Conservation (phyloP, 768 basidiomycete species). For the Leccinum sublutescens region DNA sequence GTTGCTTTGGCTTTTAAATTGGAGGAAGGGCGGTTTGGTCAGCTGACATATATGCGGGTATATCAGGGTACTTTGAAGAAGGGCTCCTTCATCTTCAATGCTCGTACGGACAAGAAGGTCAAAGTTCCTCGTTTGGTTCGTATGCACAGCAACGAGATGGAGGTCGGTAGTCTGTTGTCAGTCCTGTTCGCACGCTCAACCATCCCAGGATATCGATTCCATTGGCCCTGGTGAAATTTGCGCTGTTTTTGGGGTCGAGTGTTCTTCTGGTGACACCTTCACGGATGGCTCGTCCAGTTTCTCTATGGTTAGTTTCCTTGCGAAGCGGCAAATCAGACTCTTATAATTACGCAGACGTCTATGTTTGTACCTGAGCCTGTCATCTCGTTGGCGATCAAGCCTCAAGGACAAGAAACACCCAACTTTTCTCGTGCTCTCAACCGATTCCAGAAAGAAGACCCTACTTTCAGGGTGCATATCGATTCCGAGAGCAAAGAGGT, state of each 20-base stretch:
- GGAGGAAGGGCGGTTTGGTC: constrained; percentile 96
- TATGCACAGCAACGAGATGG: constrained; percentile 99
- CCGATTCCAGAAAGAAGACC: constrained; percentile 98
- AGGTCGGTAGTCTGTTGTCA: constrained; percentile 48
- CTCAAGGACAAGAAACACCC: constrained; percentile 88
- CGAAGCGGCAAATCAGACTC: not conserved
- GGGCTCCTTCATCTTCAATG: constrained; percentile 83
- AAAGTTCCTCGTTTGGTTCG: constrained; percentile 94
- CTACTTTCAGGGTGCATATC: constrained; percentile 96
- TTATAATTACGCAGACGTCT: constrained; percentile 60
- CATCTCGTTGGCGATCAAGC: constrained; percentile 92
- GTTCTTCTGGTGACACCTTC: constrained; percentile 96
- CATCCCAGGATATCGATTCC: constrained; percentile 77
- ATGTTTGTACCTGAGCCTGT: constrained; percentile 99
- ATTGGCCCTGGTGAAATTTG: constrained; percentile 99
- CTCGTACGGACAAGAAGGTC: constrained; percentile 92
- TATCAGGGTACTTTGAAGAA: constrained; percentile 95
- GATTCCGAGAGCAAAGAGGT: constrained; percentile 95
- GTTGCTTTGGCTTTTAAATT: constrained; percentile 97
- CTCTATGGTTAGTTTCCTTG: constrained; percentile 72
- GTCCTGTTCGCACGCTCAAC: not conserved
- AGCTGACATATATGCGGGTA: constrained; percentile 96
- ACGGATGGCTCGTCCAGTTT: constrained; percentile 87
- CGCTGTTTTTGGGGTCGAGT: constrained; percentile 98
- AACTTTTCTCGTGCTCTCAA: constrained; percentile 96